phyloP scores from a whole-genome alignment of 352 stramenopile genomes.

The Phytophthora ohioensis region DNA sequence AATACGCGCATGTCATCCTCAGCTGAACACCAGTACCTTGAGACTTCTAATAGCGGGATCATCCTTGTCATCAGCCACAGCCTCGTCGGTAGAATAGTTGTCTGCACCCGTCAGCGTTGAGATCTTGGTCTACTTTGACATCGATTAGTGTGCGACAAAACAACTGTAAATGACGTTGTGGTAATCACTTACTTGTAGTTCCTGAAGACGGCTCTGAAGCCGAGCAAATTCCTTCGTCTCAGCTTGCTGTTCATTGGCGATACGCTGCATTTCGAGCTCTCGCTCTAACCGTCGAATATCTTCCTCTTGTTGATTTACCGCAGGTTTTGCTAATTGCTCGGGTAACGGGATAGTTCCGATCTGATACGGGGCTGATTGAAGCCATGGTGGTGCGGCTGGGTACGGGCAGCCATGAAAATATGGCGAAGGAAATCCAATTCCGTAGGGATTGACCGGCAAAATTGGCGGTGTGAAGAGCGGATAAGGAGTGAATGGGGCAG shows the following conservation, averaged over 20 bases:
- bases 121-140: slow-evolving; percentile 46
- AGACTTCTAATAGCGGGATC: slow-evolving; percentile 44
- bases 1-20: not conserved
- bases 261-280: slow-evolving; percentile 33
- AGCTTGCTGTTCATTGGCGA: slow-evolving; percentile 26
- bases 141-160: slow-evolving; percentile 22
- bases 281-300: slow-evolving; percentile 38
- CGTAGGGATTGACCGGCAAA: slow-evolving; percentile 23
- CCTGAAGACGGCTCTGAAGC: slow-evolving; percentile 32
- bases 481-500: slow-evolving; percentile 3
- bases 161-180: not conserved
- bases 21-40: slow-evolving; percentile 39
- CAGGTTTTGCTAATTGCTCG: slow-evolving; percentile 14
- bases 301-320: slow-evolving; percentile 32
- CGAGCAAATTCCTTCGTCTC: slow-evolving; percentile 36
- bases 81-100: not conserved
- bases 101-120: slow-evolving; percentile 29
- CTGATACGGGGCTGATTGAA: slow-evolving; percentile 13
- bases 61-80: slow-evolving; percentile 28
- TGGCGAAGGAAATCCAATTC: slow-evolving; percentile 22
- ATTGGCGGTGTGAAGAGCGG: slow-evolving; percentile 14
- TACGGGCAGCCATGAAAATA: slow-evolving; percentile 25
- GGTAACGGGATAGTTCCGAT: not conserved
- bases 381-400: slow-evolving; percentile 16
- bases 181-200: slow-evolving; percentile 35